Percentiles rank a stretch among this genome's conserved stretches.
phyloP scores from a whole-genome alignment of 345 rosid genomes.

The Eutrema yunnanense region DNA sequence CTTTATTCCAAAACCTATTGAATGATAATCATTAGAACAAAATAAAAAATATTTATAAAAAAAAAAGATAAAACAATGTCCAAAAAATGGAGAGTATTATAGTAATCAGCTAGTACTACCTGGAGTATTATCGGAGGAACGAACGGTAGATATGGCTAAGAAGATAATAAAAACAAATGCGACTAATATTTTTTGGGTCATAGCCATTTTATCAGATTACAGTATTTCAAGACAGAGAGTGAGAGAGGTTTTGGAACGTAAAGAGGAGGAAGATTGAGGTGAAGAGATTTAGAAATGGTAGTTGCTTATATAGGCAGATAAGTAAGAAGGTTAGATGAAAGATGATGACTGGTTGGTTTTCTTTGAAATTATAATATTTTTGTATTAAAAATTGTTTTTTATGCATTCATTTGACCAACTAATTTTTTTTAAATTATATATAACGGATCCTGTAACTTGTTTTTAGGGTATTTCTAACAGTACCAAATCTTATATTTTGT shows the following conservation, averaged over 20 bases:
- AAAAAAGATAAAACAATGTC: too few relatives aligned
- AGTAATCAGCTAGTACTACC: neutral
- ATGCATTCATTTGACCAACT: neutral
- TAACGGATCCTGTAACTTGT: neutral
- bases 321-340: slow-evolving; percentile 15
- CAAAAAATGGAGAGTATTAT: neutral
- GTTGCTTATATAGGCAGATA: slow-evolving; percentile 22
- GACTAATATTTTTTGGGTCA: neutral
- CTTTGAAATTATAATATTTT: neutral
- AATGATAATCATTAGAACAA: too few relatives aligned
- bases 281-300: neutral
- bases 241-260: neutral
- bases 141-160: neutral
- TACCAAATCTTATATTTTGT: neutral
- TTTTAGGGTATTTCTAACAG: neutral
- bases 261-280: slow-evolving; percentile 9
- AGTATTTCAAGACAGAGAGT: neutral
- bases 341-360: neutral
- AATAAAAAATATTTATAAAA: too few relatives aligned
- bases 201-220: neutral
- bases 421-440: neutral
- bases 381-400: neutral
- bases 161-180: neutral
- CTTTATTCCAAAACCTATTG: neutral
- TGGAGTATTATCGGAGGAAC: neutral